These are phyloP conservation scores for Perilla frutescens DNA, from an alignment of 257 asterid genomes.

Conservation along the genomic window DNA sequence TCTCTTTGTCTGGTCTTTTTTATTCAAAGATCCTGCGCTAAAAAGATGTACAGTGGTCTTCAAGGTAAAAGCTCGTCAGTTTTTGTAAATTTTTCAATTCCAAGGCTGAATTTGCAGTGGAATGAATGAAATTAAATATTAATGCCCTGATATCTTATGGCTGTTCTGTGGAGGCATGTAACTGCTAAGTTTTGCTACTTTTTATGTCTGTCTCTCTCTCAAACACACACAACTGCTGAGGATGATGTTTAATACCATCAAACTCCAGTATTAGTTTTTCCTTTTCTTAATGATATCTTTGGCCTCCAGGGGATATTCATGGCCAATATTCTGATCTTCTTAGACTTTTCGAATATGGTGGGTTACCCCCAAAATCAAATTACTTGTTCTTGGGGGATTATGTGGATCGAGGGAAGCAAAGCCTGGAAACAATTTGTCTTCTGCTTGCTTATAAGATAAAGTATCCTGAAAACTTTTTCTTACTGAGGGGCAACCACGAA, in stretches of 20 bases:
- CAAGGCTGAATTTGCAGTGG: not conserved
- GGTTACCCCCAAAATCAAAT: slow-evolving; percentile 75
- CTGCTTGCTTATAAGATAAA: slow-evolving; percentile 78
- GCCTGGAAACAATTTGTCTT: slow-evolving; percentile 85
- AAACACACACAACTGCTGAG: not conserved
- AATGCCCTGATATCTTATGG: too few species aligned
- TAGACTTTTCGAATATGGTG: slow-evolving; percentile 77
- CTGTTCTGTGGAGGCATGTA: too few species aligned
- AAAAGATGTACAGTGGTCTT: not conserved
- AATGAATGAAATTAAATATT: not conserved
- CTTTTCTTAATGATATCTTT: slow-evolving; percentile 3
- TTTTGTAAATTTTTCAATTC: not conserved
- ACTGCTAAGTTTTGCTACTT: too few species aligned
- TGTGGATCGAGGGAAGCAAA: slow-evolving; percentile 85
- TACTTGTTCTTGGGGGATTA: slow-evolving; percentile 83
- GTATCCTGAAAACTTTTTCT: slow-evolving; percentile 75
- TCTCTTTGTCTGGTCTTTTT: not conserved
- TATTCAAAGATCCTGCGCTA: not conserved
- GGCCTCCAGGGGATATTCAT: slow-evolving; percentile 68
- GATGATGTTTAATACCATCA: not conserved
- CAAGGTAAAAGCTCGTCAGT: not conserved
- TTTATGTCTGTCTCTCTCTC: not conserved
- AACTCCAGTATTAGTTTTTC: not conserved
- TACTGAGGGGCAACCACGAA: slow-evolving; percentile 85
- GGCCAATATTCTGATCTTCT: slow-evolving; percentile 84